Percentiles rank a stretch among this genome's conserved stretches.
Evolutionary conservation across 768 basidiomycete genomes (phyloP).

Genomic region (Tulasnella sp.): DNA sequence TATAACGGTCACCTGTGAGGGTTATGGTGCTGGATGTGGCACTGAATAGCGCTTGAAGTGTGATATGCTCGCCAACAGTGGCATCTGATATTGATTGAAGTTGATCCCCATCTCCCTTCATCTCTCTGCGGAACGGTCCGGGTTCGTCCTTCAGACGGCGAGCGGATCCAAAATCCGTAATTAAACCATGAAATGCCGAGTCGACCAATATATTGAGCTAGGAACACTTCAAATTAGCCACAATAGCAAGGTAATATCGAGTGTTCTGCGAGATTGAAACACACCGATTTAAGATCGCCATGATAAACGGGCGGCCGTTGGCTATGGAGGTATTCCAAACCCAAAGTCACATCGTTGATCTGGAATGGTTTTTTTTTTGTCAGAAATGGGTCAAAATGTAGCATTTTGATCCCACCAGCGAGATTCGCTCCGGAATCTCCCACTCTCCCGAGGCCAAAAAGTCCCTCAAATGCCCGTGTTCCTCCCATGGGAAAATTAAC

Average conservation of each 20-base stretch:
- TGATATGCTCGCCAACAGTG: neutral
- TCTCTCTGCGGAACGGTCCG: neutral
- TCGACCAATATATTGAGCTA: neutral
- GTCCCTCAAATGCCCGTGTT: neutral
- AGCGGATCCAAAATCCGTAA: neutral
- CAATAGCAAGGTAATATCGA: no score
- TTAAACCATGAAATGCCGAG: neutral
- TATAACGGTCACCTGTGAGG: neutral
- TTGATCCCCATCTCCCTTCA: neutral
- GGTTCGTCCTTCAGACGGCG: neutral
- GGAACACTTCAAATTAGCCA: neutral
- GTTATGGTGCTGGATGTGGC: neutral
- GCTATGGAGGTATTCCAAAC: neutral
- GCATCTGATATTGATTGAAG: neutral
- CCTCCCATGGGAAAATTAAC: neutral
- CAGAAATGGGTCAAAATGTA: neutral
- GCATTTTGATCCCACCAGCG: neutral
- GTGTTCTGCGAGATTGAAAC: neutral
- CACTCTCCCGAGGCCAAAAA: neutral
- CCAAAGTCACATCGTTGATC: neutral
- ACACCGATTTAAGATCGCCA: neutral
- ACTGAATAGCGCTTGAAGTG: neutral
- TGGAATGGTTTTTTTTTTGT: neutral
- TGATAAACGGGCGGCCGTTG: neutral
- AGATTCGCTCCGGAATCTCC: neutral